A percentile compares a stretch with the other conserved stretches of the same genome.
Conservation (phyloP, 176 grass and related monocot genomes). For the Ensete ventricosum region DNA sequence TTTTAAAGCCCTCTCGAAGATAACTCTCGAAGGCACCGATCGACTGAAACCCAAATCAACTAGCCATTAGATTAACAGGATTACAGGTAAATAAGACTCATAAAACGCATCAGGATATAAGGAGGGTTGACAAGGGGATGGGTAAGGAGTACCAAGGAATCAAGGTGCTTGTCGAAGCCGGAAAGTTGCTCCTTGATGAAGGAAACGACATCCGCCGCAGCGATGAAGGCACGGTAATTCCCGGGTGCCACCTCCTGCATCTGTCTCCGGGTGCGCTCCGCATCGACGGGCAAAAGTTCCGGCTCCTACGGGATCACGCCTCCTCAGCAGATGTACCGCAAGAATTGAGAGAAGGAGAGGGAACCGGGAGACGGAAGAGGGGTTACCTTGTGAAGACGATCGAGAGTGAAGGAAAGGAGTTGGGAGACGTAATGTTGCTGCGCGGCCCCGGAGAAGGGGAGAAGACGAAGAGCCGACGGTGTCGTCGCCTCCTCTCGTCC, state of each 20-base stretch:
- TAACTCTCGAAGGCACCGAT: too few relatives aligned
- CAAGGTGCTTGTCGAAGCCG: constrained; percentile 82
- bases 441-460: constrained; percentile 43
- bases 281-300: constrained; percentile 89
- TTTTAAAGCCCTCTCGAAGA: too few relatives aligned
- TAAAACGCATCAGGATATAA: background rate
- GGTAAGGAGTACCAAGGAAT: constrained; percentile 50
- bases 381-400: constrained; percentile 83
- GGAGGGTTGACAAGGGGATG: background rate
- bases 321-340: background rate
- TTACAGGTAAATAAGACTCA: background rate
- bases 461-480: constrained; percentile 24
- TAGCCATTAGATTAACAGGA: too few relatives aligned
- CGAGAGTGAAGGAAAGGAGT: constrained; percentile 99
- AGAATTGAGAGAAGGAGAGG: background rate
- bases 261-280: constrained; percentile 85
- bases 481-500: background rate
- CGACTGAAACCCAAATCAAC: too few relatives aligned
- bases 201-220: constrained; percentile 78
- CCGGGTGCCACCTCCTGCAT: constrained; percentile 99
- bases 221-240: constrained; percentile 91
- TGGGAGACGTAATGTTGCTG: constrained; percentile 95
- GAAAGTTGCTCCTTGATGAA: constrained; percentile 81
- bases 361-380: background rate
- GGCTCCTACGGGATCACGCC: constrained; percentile 56